Conservation (phyloP, 495 filamentous ascomycete genomes). For the Apiosordaria backusii region DNA sequence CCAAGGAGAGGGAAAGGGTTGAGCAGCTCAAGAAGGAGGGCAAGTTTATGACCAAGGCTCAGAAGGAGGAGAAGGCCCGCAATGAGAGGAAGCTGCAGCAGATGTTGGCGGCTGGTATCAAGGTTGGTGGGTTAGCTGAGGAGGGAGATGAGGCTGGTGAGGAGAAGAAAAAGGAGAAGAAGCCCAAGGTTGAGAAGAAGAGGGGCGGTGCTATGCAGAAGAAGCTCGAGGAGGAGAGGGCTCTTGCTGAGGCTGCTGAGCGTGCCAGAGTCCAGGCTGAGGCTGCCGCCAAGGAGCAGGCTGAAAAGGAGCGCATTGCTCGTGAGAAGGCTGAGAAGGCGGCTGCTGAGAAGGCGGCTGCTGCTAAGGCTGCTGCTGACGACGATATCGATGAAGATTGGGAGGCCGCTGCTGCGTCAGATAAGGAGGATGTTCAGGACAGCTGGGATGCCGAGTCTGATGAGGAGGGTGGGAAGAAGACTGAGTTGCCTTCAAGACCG, state of each 20-base stretch:
- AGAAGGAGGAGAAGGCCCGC: constrained; percentile 78
- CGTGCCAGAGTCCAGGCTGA: constrained; percentile 63
- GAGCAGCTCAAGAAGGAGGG: constrained; percentile 95
- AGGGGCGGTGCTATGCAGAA: constrained; percentile 70
- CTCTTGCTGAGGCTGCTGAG: constrained; percentile 68
- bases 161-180: constrained; percentile 72
- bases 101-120: constrained; percentile 83
- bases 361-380: constrained; percentile 49
- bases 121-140: constrained; percentile 69
- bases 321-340: constrained; percentile 51
- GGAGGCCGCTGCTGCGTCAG: constrained; percentile 77
- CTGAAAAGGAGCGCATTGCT: constrained; percentile 49
- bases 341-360: constrained; percentile 55
- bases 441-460: constrained; percentile 90
- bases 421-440: constrained; percentile 77
- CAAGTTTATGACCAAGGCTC: constrained; percentile 90
- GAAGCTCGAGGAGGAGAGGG: constrained; percentile 62
- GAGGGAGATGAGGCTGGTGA: constrained; percentile 47
- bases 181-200: constrained; percentile 65
- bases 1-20: constrained; percentile 92
- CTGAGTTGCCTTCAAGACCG: constrained; percentile 8
- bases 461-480: constrained; percentile 57
- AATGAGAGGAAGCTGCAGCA: constrained; percentile 88
- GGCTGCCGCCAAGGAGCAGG: constrained; percentile 57
- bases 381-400: constrained; percentile 74